Evolutionary conservation across 805 yeast species (phyloP).

Genomic region (Hyphopichia homilentoma): DNA sequence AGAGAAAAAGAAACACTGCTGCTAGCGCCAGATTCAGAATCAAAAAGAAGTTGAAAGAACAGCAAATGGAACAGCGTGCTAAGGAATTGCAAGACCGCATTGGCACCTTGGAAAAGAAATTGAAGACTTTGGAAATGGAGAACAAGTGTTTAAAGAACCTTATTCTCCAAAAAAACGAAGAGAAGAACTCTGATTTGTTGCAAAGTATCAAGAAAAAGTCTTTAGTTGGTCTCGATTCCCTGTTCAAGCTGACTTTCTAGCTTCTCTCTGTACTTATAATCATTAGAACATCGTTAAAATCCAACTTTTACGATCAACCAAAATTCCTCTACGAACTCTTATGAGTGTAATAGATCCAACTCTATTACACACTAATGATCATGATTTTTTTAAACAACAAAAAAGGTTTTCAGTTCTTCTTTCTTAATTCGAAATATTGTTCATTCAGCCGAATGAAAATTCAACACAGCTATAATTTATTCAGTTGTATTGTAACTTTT

Average conservation of each 20-base stretch:
- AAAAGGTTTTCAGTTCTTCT: too few relatives aligned
- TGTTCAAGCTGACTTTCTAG: constrained; percentile 10
- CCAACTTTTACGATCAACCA: constrained; percentile 14
- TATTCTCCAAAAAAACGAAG: constrained; percentile 75
- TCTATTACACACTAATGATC: constrained; percentile 15
- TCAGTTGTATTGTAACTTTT: too few relatives aligned
- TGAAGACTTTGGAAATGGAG: constrained; percentile 89
- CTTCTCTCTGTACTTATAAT: neutral
- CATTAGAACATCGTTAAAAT: constrained; percentile 11
- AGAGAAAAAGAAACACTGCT: constrained; percentile 84
- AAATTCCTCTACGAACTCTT: neutral
- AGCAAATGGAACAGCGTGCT: constrained; percentile 78
- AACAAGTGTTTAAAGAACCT: constrained; percentile 78
- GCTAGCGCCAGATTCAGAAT: constrained; percentile 93
- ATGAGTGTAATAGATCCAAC: constrained; percentile 25
- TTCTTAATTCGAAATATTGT: too few relatives aligned
- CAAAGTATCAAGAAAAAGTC: constrained; percentile 51
- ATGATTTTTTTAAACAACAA: too few relatives aligned
- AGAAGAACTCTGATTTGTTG: constrained; percentile 49
- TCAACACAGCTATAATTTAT: too few relatives aligned
- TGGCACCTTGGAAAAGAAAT: constrained; percentile 60
- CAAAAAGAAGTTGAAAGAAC: constrained; percentile 88
- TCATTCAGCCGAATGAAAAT: too few relatives aligned
- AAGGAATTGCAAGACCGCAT: constrained; percentile 71
- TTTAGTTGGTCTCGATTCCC: constrained; percentile 24